phyloP scores from a whole-genome alignment of 2,329 filamentous ascomycete genomes.

The Fusarium torreyae region DNA sequence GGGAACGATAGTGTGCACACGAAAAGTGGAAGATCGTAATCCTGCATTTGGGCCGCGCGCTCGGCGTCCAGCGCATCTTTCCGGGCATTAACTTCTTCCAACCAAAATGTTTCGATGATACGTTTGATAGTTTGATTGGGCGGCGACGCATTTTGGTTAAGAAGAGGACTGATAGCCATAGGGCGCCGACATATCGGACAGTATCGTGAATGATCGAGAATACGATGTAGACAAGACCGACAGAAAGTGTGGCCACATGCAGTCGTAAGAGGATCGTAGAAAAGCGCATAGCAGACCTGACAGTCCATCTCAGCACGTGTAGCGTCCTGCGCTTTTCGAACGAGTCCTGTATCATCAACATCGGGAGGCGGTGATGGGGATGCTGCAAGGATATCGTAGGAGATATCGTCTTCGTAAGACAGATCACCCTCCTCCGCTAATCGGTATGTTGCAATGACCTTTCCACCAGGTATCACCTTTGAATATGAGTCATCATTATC shows the following conservation, averaged over 20 bases:
- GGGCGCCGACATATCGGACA: constrained; percentile 85
- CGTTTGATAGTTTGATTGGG: constrained; percentile 75
- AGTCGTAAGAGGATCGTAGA: constrained; percentile 87
- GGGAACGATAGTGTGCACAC: constrained; percentile 88
- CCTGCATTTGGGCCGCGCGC: constrained; percentile 68
- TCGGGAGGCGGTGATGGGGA: constrained; percentile 46
- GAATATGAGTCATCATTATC: constrained; percentile 51
- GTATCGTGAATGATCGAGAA: constrained; percentile 81
- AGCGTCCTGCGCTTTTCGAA: constrained; percentile 73
- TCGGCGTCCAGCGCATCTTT: constrained; percentile 70
- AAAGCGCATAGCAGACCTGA: constrained; percentile 87
- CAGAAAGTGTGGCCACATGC: constrained; percentile 93
- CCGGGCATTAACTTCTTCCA: constrained; percentile 73
- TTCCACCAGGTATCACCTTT: constrained; percentile 67
- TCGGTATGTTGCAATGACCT: constrained; percentile 76
- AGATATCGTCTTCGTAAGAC: constrained; percentile 68
- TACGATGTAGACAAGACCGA: constrained; percentile 81
- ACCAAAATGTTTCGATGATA: constrained; percentile 79
- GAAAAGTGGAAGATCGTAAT: constrained; percentile 79
- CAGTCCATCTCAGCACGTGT: constrained; percentile 84
- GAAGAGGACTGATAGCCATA: constrained; percentile 66
- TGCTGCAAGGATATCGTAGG: constrained; percentile 57
- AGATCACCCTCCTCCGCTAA: constrained; percentile 75
- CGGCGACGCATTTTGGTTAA: constrained; percentile 60
- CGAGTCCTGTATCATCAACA: constrained; percentile 48